Evolutionary conservation across 495 filamentous ascomycete genomes (phyloP), one percentile per base, ranked within the genome.

Genomic region (Tuber aestivum): DNA sequence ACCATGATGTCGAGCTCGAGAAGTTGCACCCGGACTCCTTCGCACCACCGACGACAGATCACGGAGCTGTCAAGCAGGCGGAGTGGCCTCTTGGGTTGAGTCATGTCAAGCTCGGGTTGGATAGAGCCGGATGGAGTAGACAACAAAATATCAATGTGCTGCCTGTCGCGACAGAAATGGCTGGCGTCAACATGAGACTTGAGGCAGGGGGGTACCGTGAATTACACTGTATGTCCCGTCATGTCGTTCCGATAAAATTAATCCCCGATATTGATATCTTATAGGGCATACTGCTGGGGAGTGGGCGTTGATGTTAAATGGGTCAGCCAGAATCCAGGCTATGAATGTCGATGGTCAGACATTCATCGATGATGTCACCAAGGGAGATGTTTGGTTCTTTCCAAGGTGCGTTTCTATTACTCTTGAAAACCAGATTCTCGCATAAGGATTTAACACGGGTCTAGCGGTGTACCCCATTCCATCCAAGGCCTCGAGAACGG

Each of bases 171-270:
- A 89, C 84, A 14, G 86, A 86, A 72, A 91, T 94, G 89, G 91
- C 92, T 1, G 92, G 92, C 71, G 92, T 94, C 1, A 89, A 94
- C 78, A 94, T 94, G 92, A 87, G 91, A 41, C 87, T 94, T 6
- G 88, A 88, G 69, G 87, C 89, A 4, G 84, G 87, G 56, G 90
- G 86, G 0, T 92, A 92, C 77, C 87, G 91, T 3, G 91, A 93
- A 77, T 84, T 93, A 35, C 91, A 93, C 80, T 92, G 91, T 82
- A 41, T 75, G 74, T 79, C 50, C 61, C 38, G 6, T 21, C 40
- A 20, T 7, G 5, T 27, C 35, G 23, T 32, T 48, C 32, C n/a
- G n/a, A 48, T 21, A 10, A 14, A 38, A 41, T 35, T 9, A 18
- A 32, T 18, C 56, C 32, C 23, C 70, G 45, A 69, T 41, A 68